These are phyloP conservation scores for Pythium brassicae DNA, from an alignment of 352 stramenopile genomes.

Conservation along the genomic window DNA sequence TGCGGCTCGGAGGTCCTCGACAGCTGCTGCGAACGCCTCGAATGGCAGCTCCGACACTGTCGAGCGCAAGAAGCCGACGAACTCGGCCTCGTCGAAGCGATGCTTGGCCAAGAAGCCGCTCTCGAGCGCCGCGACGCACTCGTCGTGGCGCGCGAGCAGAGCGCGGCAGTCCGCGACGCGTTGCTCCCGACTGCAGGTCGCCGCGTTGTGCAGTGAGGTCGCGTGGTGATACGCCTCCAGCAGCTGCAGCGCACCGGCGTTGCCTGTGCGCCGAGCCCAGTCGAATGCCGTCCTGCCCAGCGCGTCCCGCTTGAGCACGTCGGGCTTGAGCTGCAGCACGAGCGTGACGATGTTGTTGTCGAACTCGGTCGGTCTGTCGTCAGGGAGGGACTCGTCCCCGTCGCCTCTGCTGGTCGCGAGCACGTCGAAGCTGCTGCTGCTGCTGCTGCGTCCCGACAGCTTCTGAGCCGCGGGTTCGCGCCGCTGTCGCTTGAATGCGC, in stretches of 20 bases:
- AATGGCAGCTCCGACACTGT: conserved; percentile 14
- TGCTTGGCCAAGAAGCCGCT: conserved; percentile 23
- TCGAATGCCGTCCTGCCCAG: conserved; percentile 59
- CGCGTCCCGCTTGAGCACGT: conserved; percentile 36
- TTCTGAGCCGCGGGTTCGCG: not conserved
- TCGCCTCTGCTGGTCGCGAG: conserved; percentile 1
- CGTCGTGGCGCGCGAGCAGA: conserved; percentile 33
- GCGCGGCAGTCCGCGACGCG: conserved; percentile 32
- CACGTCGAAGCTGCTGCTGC: not conserved
- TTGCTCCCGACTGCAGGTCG: conserved; percentile 25
- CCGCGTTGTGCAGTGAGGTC: conserved; percentile 30
- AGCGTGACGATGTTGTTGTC: conserved; percentile 46
- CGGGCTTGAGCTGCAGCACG: conserved; percentile 36
- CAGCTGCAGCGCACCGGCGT: conserved; percentile 25
- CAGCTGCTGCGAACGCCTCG: conserved; percentile 14
- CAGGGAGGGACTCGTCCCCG: not conserved
- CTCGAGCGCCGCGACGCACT: conserved; percentile 21
- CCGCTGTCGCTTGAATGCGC: no score
- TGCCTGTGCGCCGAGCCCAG: conserved; percentile 55
- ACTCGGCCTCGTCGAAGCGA: conserved; percentile 32
- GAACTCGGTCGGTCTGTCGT: conserved; percentile 14
- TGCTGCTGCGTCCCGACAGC: not conserved
- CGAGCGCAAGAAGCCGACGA: conserved; percentile 30
- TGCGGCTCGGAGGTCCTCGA: conserved; percentile 19
- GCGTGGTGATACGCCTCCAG: conserved; percentile 30